These are phyloP conservation scores for Penicillium alfredii DNA, from an alignment of 495 filamentous ascomycete species.

Conservation along the genomic window DNA sequence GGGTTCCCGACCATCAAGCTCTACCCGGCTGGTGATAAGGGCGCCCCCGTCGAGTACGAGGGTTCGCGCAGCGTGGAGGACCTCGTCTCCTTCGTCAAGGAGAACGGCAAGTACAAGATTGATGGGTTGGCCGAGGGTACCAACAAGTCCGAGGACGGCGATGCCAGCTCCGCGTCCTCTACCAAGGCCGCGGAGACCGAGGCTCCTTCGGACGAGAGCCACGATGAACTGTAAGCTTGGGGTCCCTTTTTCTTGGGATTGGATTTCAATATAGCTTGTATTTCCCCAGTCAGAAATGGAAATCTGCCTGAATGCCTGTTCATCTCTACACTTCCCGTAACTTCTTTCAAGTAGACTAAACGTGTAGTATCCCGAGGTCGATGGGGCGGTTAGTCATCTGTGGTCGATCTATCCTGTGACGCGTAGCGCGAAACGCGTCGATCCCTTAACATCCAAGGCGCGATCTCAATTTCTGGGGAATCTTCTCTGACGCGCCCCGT, in stretches of 20 bases:
- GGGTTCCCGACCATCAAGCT: constrained; percentile 99
- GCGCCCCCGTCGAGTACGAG: constrained; percentile 74
- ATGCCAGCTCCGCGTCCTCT: constrained; percentile 18
- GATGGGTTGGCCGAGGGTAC: constrained; percentile 51
- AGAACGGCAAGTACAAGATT: constrained; percentile 85
- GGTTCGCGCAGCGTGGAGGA: constrained; percentile 91
- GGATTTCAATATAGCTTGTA: constrained; percentile 18
- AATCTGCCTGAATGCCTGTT: constrained; percentile 7
- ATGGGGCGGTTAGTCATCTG: constrained; percentile 10
- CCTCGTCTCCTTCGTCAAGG: constrained; percentile 85
- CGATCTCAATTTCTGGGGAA: constrained; percentile 1
- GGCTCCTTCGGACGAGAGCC: constrained; percentile 26
- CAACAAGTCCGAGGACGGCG: constrained; percentile 32
- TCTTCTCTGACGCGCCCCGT: too few species aligned
- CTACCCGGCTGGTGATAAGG: constrained; percentile 86
- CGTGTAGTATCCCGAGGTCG: too few species aligned
- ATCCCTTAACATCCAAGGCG: constrained; percentile 4
- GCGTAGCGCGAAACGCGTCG: constrained; percentile 16
- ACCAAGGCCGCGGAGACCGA: constrained; percentile 22
- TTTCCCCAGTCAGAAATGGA: constrained; percentile 12
- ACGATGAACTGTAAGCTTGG: constrained; percentile 40
- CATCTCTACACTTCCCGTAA: too few species aligned
- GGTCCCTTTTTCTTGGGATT: constrained; percentile 8
- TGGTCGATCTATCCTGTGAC: constrained; percentile 10
- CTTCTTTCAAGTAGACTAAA: too few species aligned